A percentile compares a stretch with the other conserved stretches of the same genome.
Evolutionary conservation across 192 early-diverging fungal genomes (phyloP).

Genomic region (Gorgonomyces haynaldii): DNA sequence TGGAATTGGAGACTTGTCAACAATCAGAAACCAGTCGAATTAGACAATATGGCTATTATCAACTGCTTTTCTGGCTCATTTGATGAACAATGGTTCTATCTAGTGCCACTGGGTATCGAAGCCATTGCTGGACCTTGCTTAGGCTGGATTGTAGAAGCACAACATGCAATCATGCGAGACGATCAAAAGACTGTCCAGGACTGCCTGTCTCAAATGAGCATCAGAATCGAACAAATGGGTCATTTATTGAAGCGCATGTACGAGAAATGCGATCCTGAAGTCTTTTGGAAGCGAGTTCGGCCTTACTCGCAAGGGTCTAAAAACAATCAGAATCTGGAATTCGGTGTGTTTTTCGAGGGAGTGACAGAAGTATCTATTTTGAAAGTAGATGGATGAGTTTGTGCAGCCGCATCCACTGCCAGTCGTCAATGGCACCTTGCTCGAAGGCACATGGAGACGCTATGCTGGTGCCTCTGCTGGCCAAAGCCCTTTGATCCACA

Average conservation of each 20-base stretch:
- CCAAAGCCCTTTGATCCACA: constrained; percentile 86
- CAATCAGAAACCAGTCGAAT: constrained; percentile 57
- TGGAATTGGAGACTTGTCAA: constrained; percentile 93
- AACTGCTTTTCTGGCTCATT: constrained; percentile 74
- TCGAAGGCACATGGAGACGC: constrained; percentile 28
- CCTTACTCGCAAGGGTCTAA: constrained; percentile 87
- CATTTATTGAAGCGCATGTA: constrained; percentile 51
- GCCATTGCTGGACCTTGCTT: constrained; percentile 58
- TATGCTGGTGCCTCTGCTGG: constrained; percentile 88
- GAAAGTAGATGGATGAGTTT: constrained; percentile 6
- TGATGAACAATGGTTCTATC: constrained; percentile 96
- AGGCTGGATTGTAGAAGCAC: constrained; percentile 55
- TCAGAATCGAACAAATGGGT: constrained; percentile 21
- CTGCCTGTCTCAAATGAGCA: constrained; percentile 41
- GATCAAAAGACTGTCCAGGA: constrained; percentile 29
- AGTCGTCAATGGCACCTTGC: no score
- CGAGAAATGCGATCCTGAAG: constrained; percentile 86
- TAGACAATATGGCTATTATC: constrained; percentile 71
- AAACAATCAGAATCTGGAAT: constrained; percentile 71
- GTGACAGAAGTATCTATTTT: constrained; percentile 27
- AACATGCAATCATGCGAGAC: constrained; percentile 46
- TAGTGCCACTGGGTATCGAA: constrained; percentile 83
- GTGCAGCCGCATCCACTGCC: neutral
- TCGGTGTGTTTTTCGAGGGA: constrained; percentile 87
- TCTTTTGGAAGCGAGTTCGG: constrained; percentile 89